A percentile compares a stretch with the other conserved stretches of the same genome.
phyloP scores from a whole-genome alignment of 257 asterid genomes.

The Schizonepeta tenuifolia region DNA sequence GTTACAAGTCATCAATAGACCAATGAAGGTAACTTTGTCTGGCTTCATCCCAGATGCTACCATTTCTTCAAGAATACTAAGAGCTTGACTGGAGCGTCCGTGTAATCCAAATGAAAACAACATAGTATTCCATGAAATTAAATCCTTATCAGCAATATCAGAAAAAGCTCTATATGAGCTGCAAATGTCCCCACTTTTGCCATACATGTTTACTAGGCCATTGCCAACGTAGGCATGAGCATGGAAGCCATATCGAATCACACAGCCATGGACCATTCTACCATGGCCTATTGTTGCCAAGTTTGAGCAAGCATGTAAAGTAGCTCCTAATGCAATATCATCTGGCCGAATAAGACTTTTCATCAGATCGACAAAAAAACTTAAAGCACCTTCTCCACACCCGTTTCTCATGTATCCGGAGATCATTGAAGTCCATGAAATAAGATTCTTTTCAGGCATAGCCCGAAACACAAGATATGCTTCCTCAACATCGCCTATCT shows the following conservation, averaged over 20 bases:
- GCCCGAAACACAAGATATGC: slow-evolving; percentile 48
- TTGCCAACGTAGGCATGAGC: slow-evolving; percentile 51
- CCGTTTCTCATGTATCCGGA: slow-evolving; percentile 63
- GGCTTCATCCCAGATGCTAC: slow-evolving; percentile 55
- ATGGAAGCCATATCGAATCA: slow-evolving; percentile 52
- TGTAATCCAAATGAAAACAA: slow-evolving; percentile 65
- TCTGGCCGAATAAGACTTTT: slow-evolving; percentile 53
- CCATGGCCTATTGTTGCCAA: slow-evolving; percentile 47
- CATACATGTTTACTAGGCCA: slow-evolving; percentile 63
- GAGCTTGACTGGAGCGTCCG: slow-evolving; percentile 49
- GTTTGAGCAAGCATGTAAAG: slow-evolving; percentile 73
- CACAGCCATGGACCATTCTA: slow-evolving; percentile 54
- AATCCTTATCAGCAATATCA: slow-evolving; percentile 49
- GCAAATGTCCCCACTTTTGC: slow-evolving; percentile 65
- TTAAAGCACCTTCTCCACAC: slow-evolving; percentile 49
- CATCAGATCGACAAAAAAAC: slow-evolving; percentile 45
- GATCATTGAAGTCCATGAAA: slow-evolving; percentile 76
- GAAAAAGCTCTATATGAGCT: slow-evolving; percentile 47
- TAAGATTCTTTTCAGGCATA: slow-evolving; percentile 54
- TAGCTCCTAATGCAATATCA: slow-evolving; percentile 66
- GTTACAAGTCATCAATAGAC: slow-evolving; percentile 77
- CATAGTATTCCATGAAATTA: slow-evolving; percentile 76
- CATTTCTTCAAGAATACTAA: slow-evolving; percentile 53
- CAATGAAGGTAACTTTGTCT: slow-evolving; percentile 76
- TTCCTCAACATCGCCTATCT: slow-evolving; percentile 51